Evolutionary conservation across 345 rosid species (phyloP).

Genomic region (Syzygium oleosum): DNA sequence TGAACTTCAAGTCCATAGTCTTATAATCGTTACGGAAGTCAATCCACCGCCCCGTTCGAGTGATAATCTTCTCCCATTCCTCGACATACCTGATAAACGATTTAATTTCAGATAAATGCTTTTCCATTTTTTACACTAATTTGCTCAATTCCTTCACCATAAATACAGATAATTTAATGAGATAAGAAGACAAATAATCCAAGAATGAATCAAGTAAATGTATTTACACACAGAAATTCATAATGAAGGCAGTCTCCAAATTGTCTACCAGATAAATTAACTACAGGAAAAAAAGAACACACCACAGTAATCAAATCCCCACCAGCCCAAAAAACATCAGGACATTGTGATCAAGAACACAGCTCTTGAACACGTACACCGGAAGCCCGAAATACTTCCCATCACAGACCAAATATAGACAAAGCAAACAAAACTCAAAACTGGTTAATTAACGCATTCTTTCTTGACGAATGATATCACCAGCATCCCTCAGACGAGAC

Average conservation of each 20-base stretch:
- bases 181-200: background rate
- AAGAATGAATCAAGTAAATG: background rate
- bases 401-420: background rate
- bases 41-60: slow-evolving; percentile 89
- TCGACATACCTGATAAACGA: slow-evolving; percentile 36
- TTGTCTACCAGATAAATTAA: background rate
- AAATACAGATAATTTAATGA: background rate
- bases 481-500: background rate
- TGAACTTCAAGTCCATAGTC: slow-evolving; percentile 82
- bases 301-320: background rate
- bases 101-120: background rate
- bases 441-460: background rate
- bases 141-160: background rate
- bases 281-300: background rate
- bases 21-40: slow-evolving; percentile 85
- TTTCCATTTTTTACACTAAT: background rate
- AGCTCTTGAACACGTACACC: background rate
- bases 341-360: background rate
- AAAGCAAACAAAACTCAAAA: background rate
- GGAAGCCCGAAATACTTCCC: background rate
- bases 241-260: background rate
- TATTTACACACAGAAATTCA: background rate
- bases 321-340: background rate
- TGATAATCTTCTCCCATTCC: slow-evolving; percentile 83
- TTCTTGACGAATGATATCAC: background rate